phyloP scores from a whole-genome alignment of 208 protist genomes.

The Trypanosomatidae sp. region DNA sequence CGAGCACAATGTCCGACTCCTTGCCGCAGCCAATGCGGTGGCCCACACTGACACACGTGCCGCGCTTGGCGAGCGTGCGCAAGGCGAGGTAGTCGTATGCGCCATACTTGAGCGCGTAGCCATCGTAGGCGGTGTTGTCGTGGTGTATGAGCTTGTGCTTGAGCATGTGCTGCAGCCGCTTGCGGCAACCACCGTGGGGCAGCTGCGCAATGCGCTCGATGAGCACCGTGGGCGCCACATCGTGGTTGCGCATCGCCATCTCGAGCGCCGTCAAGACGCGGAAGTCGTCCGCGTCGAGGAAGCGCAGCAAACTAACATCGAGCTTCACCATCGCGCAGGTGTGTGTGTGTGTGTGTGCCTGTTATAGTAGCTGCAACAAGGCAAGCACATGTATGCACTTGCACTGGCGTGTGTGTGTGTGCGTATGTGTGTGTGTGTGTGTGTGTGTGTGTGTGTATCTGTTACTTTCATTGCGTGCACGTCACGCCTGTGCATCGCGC shows the following conservation, averaged over 20 bases:
- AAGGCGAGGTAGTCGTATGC: conserved; percentile 99
- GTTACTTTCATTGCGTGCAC: too few species aligned
- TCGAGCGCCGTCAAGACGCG: conserved; percentile 90
- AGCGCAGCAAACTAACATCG: conserved; percentile 76
- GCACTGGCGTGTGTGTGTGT: too few species aligned
- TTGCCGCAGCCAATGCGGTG: conserved; percentile 99
- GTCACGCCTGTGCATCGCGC: too few species aligned
- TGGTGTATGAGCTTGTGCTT: conserved; percentile 93
- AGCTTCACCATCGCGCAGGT: conserved; percentile 72
- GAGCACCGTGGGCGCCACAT: conserved; percentile 91
- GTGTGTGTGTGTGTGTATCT: not conserved
- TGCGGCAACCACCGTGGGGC: conserved; percentile 87
- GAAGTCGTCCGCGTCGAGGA: conserved; percentile 86
- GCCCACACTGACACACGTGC: conserved; percentile 81
- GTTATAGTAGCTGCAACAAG: too few species aligned
- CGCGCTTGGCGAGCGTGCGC: conserved; percentile 90
- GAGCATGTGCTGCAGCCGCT: conserved; percentile 79
- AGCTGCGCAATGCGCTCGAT: conserved; percentile 93
- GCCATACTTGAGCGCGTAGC: conserved; percentile 96
- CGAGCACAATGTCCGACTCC: conserved; percentile 96
- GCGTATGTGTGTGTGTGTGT: conserved; percentile 1
- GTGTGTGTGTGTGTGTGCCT: not conserved
- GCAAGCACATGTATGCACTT: too few species aligned
- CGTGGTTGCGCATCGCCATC: conserved; percentile 99
- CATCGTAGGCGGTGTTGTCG: conserved; percentile 93